Conservation (phyloP, 441 rosid species). For the Erodium moschatum region DNA sequence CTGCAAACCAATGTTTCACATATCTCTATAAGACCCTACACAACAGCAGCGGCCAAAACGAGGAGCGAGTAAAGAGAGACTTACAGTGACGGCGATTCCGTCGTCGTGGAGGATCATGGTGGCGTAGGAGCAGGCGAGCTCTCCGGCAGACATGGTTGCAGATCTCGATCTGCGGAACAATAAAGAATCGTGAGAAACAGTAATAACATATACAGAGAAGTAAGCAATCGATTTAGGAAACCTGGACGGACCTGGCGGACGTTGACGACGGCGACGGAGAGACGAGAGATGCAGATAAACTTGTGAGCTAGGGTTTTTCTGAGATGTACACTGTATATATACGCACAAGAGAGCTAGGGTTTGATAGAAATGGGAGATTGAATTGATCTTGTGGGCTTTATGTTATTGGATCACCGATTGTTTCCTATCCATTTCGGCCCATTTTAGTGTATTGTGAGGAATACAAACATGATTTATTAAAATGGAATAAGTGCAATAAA, state of each 20-base stretch:
- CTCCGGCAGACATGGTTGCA: background rate
- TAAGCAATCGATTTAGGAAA: background rate
- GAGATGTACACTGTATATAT: background rate
- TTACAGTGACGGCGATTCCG: too few species aligned
- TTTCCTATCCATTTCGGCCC: background rate
- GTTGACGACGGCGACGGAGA: background rate
- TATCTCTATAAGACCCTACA: too few species aligned
- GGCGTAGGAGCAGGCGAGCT: too few species aligned
- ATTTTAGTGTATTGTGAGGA: too few species aligned
- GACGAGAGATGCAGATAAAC: background rate
- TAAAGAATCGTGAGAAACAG: background rate
- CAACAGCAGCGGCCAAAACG: too few species aligned
- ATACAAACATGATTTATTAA: too few species aligned
- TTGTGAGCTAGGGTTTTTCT: too few species aligned
- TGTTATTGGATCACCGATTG: background rate
- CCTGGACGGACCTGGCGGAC: background rate
- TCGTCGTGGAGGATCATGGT: too few species aligned
- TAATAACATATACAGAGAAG: background rate
- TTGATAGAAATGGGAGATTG: background rate
- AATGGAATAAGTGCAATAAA: too few species aligned
- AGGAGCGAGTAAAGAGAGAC: too few species aligned
- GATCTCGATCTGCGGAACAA: background rate
- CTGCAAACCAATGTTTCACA: slow-evolving; percentile 22
- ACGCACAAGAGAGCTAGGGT: background rate
- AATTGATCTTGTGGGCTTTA: background rate